Conservation (phyloP, 179 eudicot species). For the Monotropa hypopitys region DNA sequence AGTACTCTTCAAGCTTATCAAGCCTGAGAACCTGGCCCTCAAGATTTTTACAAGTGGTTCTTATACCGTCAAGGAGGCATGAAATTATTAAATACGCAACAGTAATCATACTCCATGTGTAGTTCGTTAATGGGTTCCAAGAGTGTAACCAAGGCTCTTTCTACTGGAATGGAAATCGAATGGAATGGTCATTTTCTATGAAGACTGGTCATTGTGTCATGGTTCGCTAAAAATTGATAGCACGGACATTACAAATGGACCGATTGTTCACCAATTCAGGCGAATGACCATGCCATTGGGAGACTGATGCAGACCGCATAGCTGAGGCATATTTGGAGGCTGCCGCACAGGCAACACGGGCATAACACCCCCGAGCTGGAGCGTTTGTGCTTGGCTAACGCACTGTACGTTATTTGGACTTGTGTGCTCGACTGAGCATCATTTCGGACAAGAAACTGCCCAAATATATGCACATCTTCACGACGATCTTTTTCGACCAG, state of each 20-base stretch:
- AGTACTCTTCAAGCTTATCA: background rate
- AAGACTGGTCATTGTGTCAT: background rate
- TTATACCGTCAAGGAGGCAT: background rate
- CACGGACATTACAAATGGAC: background rate
- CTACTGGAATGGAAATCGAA: background rate
- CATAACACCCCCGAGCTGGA: too few species aligned
- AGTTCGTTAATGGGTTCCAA: background rate
- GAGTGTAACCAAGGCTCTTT: background rate
- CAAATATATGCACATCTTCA: too few species aligned
- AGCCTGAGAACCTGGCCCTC: background rate
- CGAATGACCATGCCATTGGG: background rate
- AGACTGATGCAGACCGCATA: too few species aligned
- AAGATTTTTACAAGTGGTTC: background rate
- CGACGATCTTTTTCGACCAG: too few species aligned
- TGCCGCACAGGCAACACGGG: too few species aligned
- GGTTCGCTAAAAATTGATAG: background rate
- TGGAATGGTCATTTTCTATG: background rate
- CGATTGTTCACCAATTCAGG: background rate
- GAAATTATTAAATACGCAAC: background rate
- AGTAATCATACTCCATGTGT: background rate
- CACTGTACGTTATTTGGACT: too few species aligned
- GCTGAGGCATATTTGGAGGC: too few species aligned
- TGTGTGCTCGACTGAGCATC: too few species aligned
- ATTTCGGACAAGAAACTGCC: too few species aligned
- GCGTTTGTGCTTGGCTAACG: too few species aligned